Evolutionary conservation across 1,284 basidiomycete species (phyloP), one percentile per base, ranked within the genome.

Genomic region (Tausonia pullulans): DNA sequence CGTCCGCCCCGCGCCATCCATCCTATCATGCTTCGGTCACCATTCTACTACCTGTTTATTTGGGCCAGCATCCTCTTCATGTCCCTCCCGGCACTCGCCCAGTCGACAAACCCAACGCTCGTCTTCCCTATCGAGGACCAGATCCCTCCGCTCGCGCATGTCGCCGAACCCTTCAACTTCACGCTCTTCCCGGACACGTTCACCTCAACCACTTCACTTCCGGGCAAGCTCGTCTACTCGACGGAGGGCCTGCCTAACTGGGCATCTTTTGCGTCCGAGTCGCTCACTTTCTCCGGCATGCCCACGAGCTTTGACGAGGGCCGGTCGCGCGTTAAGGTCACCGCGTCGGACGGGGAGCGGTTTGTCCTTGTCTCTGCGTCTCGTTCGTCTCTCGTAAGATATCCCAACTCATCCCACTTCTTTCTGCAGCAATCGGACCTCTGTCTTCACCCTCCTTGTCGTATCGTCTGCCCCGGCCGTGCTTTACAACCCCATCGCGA

Each of bases 111-210:
- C 59, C 78, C 78, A 3, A 71, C 69, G 0, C 69, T 80, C 62
- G 69, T 71, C 51, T 76, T 74, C 68, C 73, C 75, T 4, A 69
- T 79, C 6, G 69, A 71, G 62, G 70, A 67, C 8, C 79, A 80
- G 68, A 70, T 73, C 39, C 79, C 79, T 4, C 76, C 77, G 11
- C 75, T 79, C 48, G 79, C 76, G 0, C 74, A 78, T 53, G 70
- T 76, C 55, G 70, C 71, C 56, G 16, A 68, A 41, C 64, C 68
- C 13, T 80, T 74, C 69, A 67, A 70, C 48, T 80, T 77, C 67
- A 70, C 71, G 41, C 69, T 77, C 46, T 70, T 77, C 27, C 72
- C 75, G 39, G 71, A 69, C 41, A 74, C 78, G 2, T 79, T 78
- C 69, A 65, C 63, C 62, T 68, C 50, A 60, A 41, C 45, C 51